These are phyloP conservation scores for Dothidotthia symphoricarpi DNA, from an alignment of 2,329 filamentous ascomycete genomes.

Conservation along the genomic window DNA sequence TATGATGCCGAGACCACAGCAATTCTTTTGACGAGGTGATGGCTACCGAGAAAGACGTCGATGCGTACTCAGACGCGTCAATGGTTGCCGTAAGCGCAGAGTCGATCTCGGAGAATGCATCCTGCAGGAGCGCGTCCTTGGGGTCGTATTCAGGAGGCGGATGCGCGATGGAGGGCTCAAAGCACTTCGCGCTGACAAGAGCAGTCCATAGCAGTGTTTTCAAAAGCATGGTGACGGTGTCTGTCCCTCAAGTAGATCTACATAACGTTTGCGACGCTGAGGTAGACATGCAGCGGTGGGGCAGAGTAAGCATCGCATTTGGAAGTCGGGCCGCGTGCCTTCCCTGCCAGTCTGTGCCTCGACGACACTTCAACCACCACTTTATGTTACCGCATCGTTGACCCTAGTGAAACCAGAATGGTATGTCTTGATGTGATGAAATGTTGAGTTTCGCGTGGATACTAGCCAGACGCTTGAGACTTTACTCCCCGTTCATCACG, in stretches of 20 bases:
- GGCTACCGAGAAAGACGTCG: slow-evolving; percentile 43
- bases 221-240: slow-evolving; percentile 15
- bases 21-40: slow-evolving; percentile 42
- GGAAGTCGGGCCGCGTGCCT: slow-evolving; percentile 1
- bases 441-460: too few relatives aligned
- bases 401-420: too few relatives aligned
- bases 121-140: slow-evolving; percentile 26
- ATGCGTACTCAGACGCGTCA: slow-evolving; percentile 29
- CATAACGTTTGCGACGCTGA: slow-evolving; percentile 3
- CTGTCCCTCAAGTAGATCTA: slow-evolving; percentile 3
- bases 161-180: slow-evolving; percentile 41
- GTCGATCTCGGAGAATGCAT: slow-evolving; percentile 34
- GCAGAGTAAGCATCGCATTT: neutral
- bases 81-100: slow-evolving; percentile 23
- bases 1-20: slow-evolving; percentile 43
- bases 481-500: too few relatives aligned
- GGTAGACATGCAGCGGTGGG: neutral
- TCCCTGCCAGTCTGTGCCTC: neutral
- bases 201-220: slow-evolving; percentile 8
- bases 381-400: neutral
- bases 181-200: slow-evolving; percentile 29
- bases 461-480: too few relatives aligned
- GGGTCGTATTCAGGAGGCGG: slow-evolving; percentile 36
- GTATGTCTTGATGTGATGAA: too few relatives aligned
- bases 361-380: neutral